A percentile compares a stretch with the other conserved stretches of the same genome.
phyloP scores from a whole-genome alignment of 164 flowering plant genomes.

The Paratinospora sagittata region DNA sequence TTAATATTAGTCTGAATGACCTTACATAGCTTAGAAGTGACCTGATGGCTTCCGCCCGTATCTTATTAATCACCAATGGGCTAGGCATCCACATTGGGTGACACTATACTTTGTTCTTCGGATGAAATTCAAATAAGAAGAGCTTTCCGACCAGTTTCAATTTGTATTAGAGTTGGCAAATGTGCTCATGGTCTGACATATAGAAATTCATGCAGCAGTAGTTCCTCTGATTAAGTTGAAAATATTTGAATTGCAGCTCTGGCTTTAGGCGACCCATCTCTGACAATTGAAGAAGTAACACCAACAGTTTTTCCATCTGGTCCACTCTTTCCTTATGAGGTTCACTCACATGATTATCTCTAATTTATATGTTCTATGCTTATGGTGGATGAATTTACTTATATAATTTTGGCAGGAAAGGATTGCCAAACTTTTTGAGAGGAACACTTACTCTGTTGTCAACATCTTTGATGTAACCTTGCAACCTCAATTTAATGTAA shows the following conservation, averaged over 20 bases:
- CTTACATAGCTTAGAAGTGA: background rate
- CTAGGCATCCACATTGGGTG: background rate
- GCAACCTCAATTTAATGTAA: constrained; percentile 83
- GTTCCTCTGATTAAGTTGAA: constrained; percentile 5
- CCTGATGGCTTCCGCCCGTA: background rate
- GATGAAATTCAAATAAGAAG: background rate
- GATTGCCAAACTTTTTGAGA: constrained; percentile 73
- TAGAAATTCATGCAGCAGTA: background rate
- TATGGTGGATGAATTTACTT: constrained; percentile 16
- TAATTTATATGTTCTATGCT: constrained; percentile 1
- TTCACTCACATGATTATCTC: constrained; percentile 12
- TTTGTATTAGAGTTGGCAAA: background rate
- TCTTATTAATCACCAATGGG: background rate
- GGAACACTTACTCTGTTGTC: constrained; percentile 84
- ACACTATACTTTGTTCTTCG: background rate
- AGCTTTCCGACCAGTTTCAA: background rate
- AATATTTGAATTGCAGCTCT: constrained; percentile 43
- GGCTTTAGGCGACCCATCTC: constrained; percentile 80
- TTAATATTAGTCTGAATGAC: too few relatives aligned
- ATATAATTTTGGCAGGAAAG: constrained; percentile 58
- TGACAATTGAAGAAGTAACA: constrained; percentile 80
- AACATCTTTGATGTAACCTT: constrained; percentile 91
- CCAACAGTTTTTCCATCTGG: constrained; percentile 69
- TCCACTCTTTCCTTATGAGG: constrained; percentile 77
- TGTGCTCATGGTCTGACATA: background rate